Evolutionary conservation across 2,329 filamentous ascomycete species (phyloP).

Genomic region (Botrytis byssoidea): DNA sequence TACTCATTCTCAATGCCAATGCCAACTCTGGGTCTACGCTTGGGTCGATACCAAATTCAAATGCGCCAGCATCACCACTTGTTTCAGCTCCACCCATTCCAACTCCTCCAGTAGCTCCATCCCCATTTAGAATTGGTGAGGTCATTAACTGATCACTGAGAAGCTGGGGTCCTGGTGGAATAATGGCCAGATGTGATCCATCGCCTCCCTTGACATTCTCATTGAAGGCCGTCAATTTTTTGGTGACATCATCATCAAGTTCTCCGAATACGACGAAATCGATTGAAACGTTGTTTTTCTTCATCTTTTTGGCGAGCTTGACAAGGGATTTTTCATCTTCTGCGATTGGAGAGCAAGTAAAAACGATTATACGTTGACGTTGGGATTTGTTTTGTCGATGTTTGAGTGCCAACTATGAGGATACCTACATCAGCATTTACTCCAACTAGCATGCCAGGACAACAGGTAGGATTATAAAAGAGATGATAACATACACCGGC

Average conservation of each 20-base stretch:
- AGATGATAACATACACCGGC: slow-evolving; percentile 67
- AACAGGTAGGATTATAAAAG: not conserved
- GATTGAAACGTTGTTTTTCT: slow-evolving; percentile 92
- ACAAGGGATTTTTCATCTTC: slow-evolving; percentile 88
- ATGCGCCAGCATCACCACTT: slow-evolving; percentile 58
- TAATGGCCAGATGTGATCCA: slow-evolving; percentile 85
- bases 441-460: not conserved
- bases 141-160: slow-evolving; percentile 89
- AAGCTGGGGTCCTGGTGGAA: slow-evolving; percentile 86
- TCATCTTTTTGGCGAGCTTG: slow-evolving; percentile 95
- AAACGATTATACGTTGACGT: slow-evolving; percentile 93
- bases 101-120: slow-evolving; percentile 60
- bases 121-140: slow-evolving; percentile 85
- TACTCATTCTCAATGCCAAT: slow-evolving; percentile 91
- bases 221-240: slow-evolving; percentile 93
- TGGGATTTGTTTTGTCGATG: slow-evolving; percentile 98
- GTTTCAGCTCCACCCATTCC: slow-evolving; percentile 52
- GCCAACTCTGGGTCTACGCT: slow-evolving; percentile 90
- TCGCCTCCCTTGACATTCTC: slow-evolving; percentile 89
- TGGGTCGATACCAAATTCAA: slow-evolving; percentile 88
- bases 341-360: slow-evolving; percentile 87
- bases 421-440: slow-evolving; percentile 28
- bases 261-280: slow-evolving; percentile 96
- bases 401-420: slow-evolving; percentile 80
- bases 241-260: slow-evolving; percentile 82